These are phyloP conservation scores for Suillus weaverae DNA, from an alignment of 768 basidiomycete species.

Conservation along the genomic window DNA sequence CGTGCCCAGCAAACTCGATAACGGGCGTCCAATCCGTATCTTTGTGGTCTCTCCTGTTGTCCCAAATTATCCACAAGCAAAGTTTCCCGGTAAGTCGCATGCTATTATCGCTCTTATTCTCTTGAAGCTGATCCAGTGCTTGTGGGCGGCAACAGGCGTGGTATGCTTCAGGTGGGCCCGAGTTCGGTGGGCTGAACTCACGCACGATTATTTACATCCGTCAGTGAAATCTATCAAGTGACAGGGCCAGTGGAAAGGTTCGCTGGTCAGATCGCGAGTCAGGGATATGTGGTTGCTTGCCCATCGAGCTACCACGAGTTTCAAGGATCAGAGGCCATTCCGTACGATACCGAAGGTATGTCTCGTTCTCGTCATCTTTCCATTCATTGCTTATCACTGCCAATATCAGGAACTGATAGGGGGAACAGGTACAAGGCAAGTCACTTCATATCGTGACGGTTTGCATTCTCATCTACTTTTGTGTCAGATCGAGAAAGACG, in stretches of 20 bases:
- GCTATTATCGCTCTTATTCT: not conserved
- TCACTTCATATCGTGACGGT: not conserved
- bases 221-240: slow-evolving; percentile 92
- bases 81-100: slow-evolving; percentile 69
- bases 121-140: not conserved
- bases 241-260: slow-evolving; percentile 97
- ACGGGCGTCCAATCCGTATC: slow-evolving; percentile 69
- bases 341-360: slow-evolving; percentile 83
- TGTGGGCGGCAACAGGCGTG: slow-evolving; percentile 49
- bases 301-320: slow-evolving; percentile 93
- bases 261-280: slow-evolving; percentile 83
- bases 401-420: slow-evolving; percentile 66
- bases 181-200: not conserved
- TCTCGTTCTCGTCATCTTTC: slow-evolving; percentile 4
- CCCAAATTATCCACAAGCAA: slow-evolving; percentile 84
- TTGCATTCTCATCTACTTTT: slow-evolving; percentile 9
- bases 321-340: slow-evolving; percentile 81
- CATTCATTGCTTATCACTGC: slow-evolving; percentile 1
- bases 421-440: slow-evolving; percentile 91
- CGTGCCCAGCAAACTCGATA: slow-evolving; percentile 65
- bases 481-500: slow-evolving; percentile 80
- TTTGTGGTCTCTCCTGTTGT: slow-evolving; percentile 80
- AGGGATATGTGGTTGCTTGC: slow-evolving; percentile 82
- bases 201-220: not conserved
- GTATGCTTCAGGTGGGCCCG: slow-evolving; percentile 70